phyloP scores from a whole-genome alignment of 768 basidiomycete genomes.

The Collybia nuda region DNA sequence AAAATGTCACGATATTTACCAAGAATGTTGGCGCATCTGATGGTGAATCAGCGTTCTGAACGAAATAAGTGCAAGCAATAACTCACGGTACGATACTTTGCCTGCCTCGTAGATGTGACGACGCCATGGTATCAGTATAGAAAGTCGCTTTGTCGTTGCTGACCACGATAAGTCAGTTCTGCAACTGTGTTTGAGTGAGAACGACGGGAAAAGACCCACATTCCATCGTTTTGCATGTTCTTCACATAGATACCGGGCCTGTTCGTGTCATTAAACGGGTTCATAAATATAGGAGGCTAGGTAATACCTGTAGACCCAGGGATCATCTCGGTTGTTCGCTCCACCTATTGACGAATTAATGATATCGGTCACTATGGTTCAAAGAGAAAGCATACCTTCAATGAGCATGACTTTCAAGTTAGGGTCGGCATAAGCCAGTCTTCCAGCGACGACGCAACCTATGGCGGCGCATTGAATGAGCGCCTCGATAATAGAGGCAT shows the following conservation, averaged over 20 bases:
- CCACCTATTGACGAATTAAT: constrained; percentile 38
- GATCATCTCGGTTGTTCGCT: constrained; percentile 71
- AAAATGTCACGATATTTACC: constrained; percentile 31
- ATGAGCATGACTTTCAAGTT: constrained; percentile 75
- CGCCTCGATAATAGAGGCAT: not conserved
- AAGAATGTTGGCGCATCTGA: constrained; percentile 65
- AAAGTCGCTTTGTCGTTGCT: constrained; percentile 78
- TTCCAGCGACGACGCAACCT: constrained; percentile 69
- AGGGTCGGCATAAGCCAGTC: constrained; percentile 70
- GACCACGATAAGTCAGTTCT: not conserved
- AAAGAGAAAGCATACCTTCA: constrained; percentile 43
- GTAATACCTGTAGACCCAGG: constrained; percentile 64
- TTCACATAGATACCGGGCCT: constrained; percentile 68
- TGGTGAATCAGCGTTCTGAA: not conserved
- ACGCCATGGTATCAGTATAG: constrained; percentile 61
- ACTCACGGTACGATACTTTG: constrained; percentile 68
- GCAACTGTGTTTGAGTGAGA: not conserved
- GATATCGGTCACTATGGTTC: not conserved
- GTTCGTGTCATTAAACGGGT: not conserved
- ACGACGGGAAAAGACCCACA: constrained; percentile 43
- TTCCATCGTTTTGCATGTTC: constrained; percentile 71
- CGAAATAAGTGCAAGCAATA: not conserved
- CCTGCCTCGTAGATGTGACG: constrained; percentile 59
- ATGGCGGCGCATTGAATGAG: not conserved
- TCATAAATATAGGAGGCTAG: not conserved